Evolutionary conservation across 371 early-diverging fungal species (phyloP).

Genomic region (Mortierella polycephala): DNA sequence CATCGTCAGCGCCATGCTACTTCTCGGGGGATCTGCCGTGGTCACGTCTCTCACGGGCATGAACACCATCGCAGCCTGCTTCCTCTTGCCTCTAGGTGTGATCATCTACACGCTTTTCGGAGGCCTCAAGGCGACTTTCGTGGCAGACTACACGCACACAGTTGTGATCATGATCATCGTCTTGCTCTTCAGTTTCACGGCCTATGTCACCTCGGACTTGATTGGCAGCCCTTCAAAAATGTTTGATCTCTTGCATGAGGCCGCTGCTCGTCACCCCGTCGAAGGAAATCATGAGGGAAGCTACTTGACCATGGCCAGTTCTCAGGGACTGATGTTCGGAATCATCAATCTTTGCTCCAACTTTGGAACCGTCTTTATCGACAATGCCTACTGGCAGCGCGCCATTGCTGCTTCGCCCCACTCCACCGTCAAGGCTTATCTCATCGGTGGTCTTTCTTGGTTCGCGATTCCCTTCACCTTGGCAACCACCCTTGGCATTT

Average conservation of each 20-base stretch:
- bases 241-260: constrained; percentile 69
- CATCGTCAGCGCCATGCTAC: constrained; percentile 77
- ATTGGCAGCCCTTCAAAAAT: constrained; percentile 73
- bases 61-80: constrained; percentile 72
- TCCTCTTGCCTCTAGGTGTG: constrained; percentile 76
- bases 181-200: constrained; percentile 71
- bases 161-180: constrained; percentile 74
- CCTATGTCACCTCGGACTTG: constrained; percentile 65
- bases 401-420: constrained; percentile 76
- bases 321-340: constrained; percentile 73
- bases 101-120: constrained; percentile 74
- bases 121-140: constrained; percentile 78
- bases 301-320: constrained; percentile 73
- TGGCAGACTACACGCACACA: constrained; percentile 78
- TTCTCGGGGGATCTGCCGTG: constrained; percentile 76
- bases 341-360: constrained; percentile 80
- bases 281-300: constrained; percentile 68
- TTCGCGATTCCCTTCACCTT: constrained; percentile 79
- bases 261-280: constrained; percentile 63
- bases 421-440: constrained; percentile 74
- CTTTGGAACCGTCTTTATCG: constrained; percentile 80
- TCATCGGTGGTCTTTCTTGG: constrained; percentile 77
- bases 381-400: constrained; percentile 78
- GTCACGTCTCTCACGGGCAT: constrained; percentile 74
- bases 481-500: constrained; percentile 76